Conservation (phyloP, 2,329 filamentous ascomycete species). For the Fusarium torulosum region DNA sequence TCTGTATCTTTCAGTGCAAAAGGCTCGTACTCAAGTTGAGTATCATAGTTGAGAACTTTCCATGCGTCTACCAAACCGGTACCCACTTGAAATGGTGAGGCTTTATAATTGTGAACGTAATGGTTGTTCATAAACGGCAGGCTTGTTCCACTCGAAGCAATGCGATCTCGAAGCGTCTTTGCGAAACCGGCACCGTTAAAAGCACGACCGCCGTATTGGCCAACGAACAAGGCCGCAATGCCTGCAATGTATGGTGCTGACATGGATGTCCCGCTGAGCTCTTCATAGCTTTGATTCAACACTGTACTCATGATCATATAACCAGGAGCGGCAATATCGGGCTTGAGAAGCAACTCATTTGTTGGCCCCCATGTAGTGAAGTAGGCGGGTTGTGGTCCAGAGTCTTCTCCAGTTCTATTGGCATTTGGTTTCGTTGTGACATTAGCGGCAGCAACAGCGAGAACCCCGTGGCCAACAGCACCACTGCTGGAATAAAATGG, state of each 20-base stretch:
- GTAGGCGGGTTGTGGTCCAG: slow-evolving; percentile 55
- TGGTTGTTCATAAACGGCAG: slow-evolving; percentile 49
- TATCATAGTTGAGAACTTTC: slow-evolving; percentile 58
- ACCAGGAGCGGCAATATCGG: slow-evolving; percentile 64
- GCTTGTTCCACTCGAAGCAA: slow-evolving; percentile 52
- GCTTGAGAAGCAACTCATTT: slow-evolving; percentile 64
- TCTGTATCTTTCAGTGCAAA: slow-evolving; percentile 64
- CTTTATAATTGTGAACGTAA: slow-evolving; percentile 43
- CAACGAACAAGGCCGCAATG: slow-evolving; percentile 61
- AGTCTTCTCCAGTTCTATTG: slow-evolving; percentile 45
- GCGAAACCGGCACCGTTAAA: slow-evolving; percentile 54
- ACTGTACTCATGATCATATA: slow-evolving; percentile 64
- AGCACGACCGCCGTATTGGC: slow-evolving; percentile 57
- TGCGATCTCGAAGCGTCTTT: slow-evolving; percentile 51
- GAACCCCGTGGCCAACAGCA: slow-evolving; percentile 51
- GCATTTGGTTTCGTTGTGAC: slow-evolving; percentile 58
- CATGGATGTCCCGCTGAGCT: slow-evolving; percentile 68
- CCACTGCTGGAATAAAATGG: slow-evolving; percentile 59
- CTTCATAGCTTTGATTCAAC: slow-evolving; percentile 57
- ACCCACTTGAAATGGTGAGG: slow-evolving; percentile 58
- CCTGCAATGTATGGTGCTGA: slow-evolving; percentile 66
- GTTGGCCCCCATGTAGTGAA: slow-evolving; percentile 66
- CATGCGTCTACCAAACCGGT: slow-evolving; percentile 62
- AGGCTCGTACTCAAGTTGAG: slow-evolving; percentile 55
- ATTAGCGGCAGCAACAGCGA: slow-evolving; percentile 55